Conservation (phyloP, 2,329 filamentous ascomycete species). For the Akanthomyces uredinophilus region DNA sequence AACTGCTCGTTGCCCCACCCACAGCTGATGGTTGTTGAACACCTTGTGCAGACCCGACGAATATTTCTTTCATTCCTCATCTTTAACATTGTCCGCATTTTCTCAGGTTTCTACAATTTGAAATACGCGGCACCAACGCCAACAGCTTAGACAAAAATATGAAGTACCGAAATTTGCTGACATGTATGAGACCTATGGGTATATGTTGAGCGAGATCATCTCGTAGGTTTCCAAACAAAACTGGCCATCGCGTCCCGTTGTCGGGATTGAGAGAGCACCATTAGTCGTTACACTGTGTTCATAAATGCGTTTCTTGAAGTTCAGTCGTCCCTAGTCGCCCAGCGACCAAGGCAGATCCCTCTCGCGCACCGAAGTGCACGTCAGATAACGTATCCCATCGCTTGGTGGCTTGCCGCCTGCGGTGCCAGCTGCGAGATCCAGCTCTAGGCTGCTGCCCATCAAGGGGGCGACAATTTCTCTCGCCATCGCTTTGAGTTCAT, state of each 20-base stretch:
- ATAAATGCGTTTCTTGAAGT: neutral
- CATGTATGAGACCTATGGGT: slow-evolving; percentile 5
- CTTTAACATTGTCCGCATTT: too few relatives aligned
- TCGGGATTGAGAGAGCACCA: neutral
- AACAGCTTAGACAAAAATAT: too few relatives aligned
- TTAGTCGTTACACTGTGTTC: slow-evolving; percentile 7
- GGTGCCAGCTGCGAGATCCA: slow-evolving; percentile 53
- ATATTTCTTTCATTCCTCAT: too few relatives aligned
- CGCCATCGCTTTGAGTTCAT: slow-evolving; percentile 82
- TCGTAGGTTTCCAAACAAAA: slow-evolving; percentile 7
- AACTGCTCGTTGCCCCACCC: neutral
- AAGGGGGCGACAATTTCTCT: slow-evolving; percentile 77
- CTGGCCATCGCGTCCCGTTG: neutral
- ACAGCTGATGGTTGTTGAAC: neutral
- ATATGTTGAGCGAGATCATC: slow-evolving; percentile 7
- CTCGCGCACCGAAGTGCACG: slow-evolving; percentile 44
- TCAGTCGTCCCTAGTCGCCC: slow-evolving; percentile 26
- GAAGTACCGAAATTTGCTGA: neutral
- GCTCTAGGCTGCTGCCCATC: slow-evolving; percentile 78
- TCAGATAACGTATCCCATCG: slow-evolving; percentile 44
- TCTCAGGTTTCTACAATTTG: too few relatives aligned
- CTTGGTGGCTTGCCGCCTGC: slow-evolving; percentile 34
- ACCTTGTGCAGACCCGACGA: too few relatives aligned
- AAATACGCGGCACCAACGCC: neutral
- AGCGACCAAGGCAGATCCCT: slow-evolving; percentile 47